Conservation (phyloP, 2,329 filamentous ascomycete species). For the Bisporella sp. region DNA sequence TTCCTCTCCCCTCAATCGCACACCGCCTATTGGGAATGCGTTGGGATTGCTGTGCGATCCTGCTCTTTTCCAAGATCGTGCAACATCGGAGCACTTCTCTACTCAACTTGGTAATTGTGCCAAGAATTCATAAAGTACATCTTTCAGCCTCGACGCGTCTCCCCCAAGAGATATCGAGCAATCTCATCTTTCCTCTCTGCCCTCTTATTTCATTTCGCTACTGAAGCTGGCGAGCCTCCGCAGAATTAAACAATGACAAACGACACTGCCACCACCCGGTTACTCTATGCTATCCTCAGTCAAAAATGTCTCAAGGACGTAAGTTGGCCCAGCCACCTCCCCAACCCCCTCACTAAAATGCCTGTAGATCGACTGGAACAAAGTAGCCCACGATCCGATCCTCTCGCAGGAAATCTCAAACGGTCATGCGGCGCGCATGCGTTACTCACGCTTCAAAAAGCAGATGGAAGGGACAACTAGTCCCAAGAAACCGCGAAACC, state of each 20-base stretch:
- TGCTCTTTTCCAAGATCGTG: neutral
- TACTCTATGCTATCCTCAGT: slow-evolving; percentile 48
- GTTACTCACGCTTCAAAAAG: slow-evolving; percentile 45
- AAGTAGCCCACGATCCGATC: slow-evolving; percentile 36
- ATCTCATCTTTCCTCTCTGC: slow-evolving; percentile 1
- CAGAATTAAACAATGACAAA: slow-evolving; percentile 33
- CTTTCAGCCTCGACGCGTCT: neutral
- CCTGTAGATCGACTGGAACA: slow-evolving; percentile 44
- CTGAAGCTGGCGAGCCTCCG: slow-evolving; percentile 26
- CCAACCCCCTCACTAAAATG: slow-evolving; percentile 3
- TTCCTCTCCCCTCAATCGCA: slow-evolving; percentile 10
- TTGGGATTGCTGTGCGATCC: slow-evolving; percentile 1
- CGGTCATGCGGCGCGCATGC: slow-evolving; percentile 50
- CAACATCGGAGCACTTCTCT: neutral
- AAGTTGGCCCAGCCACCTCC: slow-evolving; percentile 11
- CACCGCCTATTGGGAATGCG: slow-evolving; percentile 12
- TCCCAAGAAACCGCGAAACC: slow-evolving; percentile 9
- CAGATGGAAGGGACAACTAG: slow-evolving; percentile 40
- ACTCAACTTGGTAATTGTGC: neutral
- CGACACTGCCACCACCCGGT: slow-evolving; percentile 41
- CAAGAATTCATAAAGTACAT: neutral
- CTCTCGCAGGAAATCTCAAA: slow-evolving; percentile 41
- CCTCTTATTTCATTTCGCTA: neutral
- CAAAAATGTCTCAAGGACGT: slow-evolving; percentile 46
- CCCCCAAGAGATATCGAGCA: neutral